Evolutionary conservation across 441 rosid species (phyloP).

Genomic region (Euphorbia schlechtendalii): DNA sequence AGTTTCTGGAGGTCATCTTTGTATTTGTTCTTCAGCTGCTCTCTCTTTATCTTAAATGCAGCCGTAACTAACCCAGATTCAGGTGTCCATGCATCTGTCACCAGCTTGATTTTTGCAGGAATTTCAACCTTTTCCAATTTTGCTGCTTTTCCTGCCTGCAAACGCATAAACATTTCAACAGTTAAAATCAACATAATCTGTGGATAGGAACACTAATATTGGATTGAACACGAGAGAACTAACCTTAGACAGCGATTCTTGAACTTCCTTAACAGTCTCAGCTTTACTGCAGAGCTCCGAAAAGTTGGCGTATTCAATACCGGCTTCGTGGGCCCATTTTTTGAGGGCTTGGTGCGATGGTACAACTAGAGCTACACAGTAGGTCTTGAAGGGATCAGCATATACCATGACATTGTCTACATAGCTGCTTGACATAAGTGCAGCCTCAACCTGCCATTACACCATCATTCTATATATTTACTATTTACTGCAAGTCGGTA

Average conservation of each 20-base stretch:
- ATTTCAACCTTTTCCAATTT: conserved; percentile 69
- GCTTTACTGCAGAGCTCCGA: conserved; percentile 56
- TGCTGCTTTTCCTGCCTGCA: conserved; percentile 62
- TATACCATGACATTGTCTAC: conserved; percentile 73
- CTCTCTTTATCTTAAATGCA: conserved; percentile 83
- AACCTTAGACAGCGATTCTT: conserved; percentile 63
- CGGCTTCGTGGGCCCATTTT: conserved; percentile 68
- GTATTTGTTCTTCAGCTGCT: conserved; percentile 57
- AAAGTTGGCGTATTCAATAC: conserved; percentile 37
- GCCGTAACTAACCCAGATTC: conserved; percentile 83
- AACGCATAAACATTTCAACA: too few species aligned
- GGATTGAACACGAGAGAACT: conserved; percentile 3
- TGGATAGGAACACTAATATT: too few species aligned
- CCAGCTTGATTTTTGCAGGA: conserved; percentile 70
- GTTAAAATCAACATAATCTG: too few species aligned
- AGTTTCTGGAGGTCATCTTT: conserved; percentile 64
- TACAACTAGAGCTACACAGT: conserved; percentile 76
- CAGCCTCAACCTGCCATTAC: conserved; percentile 75
- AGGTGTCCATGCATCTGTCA: conserved; percentile 80
- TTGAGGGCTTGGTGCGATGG: conserved; percentile 52
- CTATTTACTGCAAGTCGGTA: too few species aligned
- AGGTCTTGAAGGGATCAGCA: conserved; percentile 68
- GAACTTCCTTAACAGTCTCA: conserved; percentile 64
- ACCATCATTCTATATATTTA: conserved; percentile 2
- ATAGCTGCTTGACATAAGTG: conserved; percentile 44